Evolutionary conservation across 495 filamentous ascomycete species (phyloP), one percentile per base, ranked within the genome.

Genomic region (Penicillium flavigenum): DNA sequence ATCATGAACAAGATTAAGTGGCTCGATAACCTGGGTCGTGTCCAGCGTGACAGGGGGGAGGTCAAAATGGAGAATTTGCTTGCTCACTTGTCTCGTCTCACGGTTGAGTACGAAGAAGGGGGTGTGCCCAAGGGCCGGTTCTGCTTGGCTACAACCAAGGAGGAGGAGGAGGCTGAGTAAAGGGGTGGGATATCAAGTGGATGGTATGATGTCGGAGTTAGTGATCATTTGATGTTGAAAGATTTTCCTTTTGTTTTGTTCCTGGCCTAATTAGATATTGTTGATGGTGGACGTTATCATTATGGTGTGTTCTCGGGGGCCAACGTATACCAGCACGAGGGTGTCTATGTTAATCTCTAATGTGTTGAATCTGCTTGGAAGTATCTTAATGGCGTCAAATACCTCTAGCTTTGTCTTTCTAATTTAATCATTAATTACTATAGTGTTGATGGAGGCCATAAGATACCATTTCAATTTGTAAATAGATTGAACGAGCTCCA

Each of bases 41-140:
- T 81, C 71, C 84, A 85, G 76, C 81, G 88, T 39, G 83, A 76
- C 64, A 81, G 79, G 58, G 80, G 83, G 43, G 88, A 91, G 55
- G 83, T 87, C 57, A 81, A 85, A 63, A 86, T 91, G 63, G 88
- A 91, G 81, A 90, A 88, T 65, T 76, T 89, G 63, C 80, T 92
- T 54, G 82, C 79, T 16, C 86, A 88, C 65, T 72, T 92, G 31
- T 74, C 83, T 62, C 88, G 88, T 61, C 72, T 91, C 31, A 82
- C 85, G 24, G 67, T 91, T 53, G 83, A 88, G 65, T 88, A 91
- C 63, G 88, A 89, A 67, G 75, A 72, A 58, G 76, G 75, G 17
- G 83, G 74, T 1, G 56, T 73, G 59, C 63, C 70, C 0, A 71
- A 68, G 44, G 72, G 73, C 1, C 69, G 70, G 1, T 77, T 69